phyloP scores from a whole-genome alignment of 768 basidiomycete species.

The Gymnopilus junonius region DNA sequence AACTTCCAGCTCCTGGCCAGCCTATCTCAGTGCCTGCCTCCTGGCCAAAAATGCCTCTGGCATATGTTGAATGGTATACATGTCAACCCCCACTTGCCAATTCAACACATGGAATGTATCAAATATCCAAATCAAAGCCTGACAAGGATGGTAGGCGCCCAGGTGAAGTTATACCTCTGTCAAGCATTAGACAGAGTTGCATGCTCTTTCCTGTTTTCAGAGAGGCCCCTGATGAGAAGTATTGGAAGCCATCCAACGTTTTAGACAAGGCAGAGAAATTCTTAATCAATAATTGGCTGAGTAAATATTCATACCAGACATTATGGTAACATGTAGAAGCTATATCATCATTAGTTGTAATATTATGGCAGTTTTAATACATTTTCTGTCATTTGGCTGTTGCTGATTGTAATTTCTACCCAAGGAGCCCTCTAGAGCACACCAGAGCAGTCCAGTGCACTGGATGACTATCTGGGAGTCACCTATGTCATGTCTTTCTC shows the following conservation, averaged over 20 bases:
- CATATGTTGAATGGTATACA: slow-evolving; percentile 23
- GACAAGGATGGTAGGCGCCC: slow-evolving; percentile 2
- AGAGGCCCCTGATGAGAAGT: background rate
- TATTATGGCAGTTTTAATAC: too few species aligned
- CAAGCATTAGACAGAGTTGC: slow-evolving; percentile 33
- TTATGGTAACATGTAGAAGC: background rate
- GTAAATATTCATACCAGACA: slow-evolving; percentile 30
- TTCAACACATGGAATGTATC: slow-evolving; percentile 12
- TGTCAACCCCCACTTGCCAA: background rate
- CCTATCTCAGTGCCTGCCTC: background rate
- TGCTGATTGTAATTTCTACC: too few species aligned
- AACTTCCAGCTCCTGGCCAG: background rate
- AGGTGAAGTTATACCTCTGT: slow-evolving; percentile 30
- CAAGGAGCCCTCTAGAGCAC: too few species aligned
- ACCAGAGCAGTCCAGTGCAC: too few species aligned
- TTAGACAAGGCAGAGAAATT: slow-evolving; percentile 23
- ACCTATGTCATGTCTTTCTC: too few species aligned
- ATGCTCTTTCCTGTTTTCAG: slow-evolving; percentile 32
- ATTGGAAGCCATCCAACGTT: background rate
- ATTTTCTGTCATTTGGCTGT: too few species aligned
- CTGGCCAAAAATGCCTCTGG: slow-evolving; percentile 19
- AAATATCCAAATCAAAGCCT: background rate
- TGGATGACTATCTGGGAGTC: too few species aligned
- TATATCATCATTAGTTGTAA: too few species aligned
- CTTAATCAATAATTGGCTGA: slow-evolving; percentile 29